These are phyloP conservation scores for Parachlorella kessleri DNA, from an alignment of 139 green algal species.

Conservation along the genomic window DNA sequence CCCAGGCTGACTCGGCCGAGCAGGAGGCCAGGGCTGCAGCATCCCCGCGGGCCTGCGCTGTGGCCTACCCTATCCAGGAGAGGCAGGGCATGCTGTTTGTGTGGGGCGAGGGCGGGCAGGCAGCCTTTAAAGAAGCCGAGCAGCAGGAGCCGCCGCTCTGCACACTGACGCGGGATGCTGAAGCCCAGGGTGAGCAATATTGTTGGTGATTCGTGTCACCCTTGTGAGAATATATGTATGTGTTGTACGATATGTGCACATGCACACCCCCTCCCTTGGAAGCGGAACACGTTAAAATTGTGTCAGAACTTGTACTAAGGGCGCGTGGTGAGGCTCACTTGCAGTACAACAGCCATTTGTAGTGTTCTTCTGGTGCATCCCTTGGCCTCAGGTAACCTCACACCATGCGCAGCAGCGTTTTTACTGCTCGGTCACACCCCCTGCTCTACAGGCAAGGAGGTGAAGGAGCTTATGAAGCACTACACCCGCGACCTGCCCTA, in stretches of 20 bases:
- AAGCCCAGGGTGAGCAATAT: background rate
- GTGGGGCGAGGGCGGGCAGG: constrained; percentile 12
- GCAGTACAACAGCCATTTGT: too few species aligned
- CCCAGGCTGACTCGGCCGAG: constrained; percentile 17
- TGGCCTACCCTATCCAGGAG: background rate
- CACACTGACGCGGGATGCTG: background rate
- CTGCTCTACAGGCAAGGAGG: background rate
- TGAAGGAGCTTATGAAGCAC: background rate
- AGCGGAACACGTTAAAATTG: too few species aligned
- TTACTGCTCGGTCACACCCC: too few species aligned
- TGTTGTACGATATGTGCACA: too few species aligned
- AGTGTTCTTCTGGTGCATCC: too few species aligned
- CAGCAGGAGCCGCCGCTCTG: background rate
- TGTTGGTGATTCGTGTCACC: too few species aligned
- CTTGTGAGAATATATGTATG: too few species aligned
- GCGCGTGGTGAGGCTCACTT: too few species aligned
- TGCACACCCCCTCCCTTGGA: too few species aligned
- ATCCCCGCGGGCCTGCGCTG: background rate
- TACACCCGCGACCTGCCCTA: constrained; percentile 47
- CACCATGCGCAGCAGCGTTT: too few species aligned
- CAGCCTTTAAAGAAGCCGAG: background rate
- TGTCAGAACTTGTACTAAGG: too few species aligned
- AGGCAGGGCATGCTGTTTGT: constrained; percentile 25
- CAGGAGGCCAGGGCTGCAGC: background rate
- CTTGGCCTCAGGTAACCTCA: too few species aligned